Percentiles rank a stretch among this genome's conserved stretches.
Evolutionary conservation across 169 alveolate genomes (phyloP).

Genomic region (Babesia bovis): DNA sequence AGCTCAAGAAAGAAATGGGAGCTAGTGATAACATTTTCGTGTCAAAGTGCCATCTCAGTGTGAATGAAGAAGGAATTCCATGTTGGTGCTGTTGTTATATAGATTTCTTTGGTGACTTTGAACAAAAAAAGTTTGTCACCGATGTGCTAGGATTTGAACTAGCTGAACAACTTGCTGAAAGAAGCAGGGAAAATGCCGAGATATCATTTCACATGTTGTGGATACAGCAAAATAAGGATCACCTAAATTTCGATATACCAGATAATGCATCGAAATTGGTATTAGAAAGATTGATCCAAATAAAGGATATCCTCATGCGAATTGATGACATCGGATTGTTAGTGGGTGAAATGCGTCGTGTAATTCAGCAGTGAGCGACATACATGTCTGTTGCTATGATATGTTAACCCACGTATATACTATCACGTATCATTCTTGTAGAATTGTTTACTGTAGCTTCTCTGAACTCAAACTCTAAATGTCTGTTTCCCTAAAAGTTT

Average conservation of each 20-base stretch:
- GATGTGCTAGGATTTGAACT: slow-evolving; percentile 42
- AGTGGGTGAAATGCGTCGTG: slow-evolving; percentile 5
- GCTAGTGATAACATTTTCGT: slow-evolving; percentile 7
- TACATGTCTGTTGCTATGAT: not conserved
- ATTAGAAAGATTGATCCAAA: slow-evolving; percentile 3
- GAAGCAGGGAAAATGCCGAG: slow-evolving; percentile 63
- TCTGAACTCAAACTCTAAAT: too few relatives aligned
- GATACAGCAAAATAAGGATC: slow-evolving; percentile 51
- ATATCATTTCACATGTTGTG: slow-evolving; percentile 48
- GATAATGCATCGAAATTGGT: slow-evolving; percentile 6
- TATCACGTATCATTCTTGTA: not conserved
- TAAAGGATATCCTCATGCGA: slow-evolving; percentile 2
- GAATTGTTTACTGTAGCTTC: too few relatives aligned
- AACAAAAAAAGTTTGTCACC: slow-evolving; percentile 42
- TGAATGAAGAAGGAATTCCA: slow-evolving; percentile 13
- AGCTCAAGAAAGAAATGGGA: not conserved
- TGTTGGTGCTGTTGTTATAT: slow-evolving; percentile 66
- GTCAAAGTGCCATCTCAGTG: slow-evolving; percentile 47
- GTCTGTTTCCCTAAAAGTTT: too few relatives aligned
- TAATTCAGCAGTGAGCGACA: not conserved
- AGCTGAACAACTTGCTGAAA: slow-evolving; percentile 50
- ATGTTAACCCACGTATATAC: not conserved
- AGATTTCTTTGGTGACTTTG: slow-evolving; percentile 41
- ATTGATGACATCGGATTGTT: slow-evolving; percentile 4
- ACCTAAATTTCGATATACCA: slow-evolving; percentile 49